Evolutionary conservation across 2,329 filamentous ascomycete genomes (phyloP).

Genomic region (Akanthomyces lecanii): DNA sequence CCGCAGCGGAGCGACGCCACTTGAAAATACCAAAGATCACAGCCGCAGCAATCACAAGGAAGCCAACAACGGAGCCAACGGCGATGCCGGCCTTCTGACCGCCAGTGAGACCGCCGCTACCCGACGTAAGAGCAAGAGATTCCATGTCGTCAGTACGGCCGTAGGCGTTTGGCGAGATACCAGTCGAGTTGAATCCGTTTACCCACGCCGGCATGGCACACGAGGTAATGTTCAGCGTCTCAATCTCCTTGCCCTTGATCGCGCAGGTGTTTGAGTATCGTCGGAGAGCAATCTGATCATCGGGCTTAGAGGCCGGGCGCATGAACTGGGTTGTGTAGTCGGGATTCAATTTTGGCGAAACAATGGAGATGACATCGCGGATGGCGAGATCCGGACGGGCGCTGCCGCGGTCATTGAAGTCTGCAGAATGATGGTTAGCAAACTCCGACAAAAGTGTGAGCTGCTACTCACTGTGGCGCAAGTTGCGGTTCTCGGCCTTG

Average conservation of each 20-base stretch:
- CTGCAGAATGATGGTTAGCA: not conserved
- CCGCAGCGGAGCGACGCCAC: not conserved
- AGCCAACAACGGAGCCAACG: not conserved
- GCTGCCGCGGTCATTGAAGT: slow-evolving; percentile 16
- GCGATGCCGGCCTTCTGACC: slow-evolving; percentile 1
- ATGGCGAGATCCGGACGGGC: slow-evolving; percentile 14
- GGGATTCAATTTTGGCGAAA: slow-evolving; percentile 1
- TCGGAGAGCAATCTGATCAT: not conserved
- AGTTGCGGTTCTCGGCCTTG: slow-evolving; percentile 15
- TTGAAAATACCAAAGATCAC: not conserved
- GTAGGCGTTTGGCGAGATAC: not conserved
- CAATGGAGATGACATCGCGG: slow-evolving; percentile 7
- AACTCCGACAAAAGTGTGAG: not conserved
- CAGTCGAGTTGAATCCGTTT: not conserved
- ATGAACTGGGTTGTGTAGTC: not conserved
- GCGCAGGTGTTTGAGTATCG: slow-evolving; percentile 1
- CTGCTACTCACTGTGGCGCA: slow-evolving; percentile 13
- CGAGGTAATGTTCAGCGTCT: not conserved
- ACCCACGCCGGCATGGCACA: not conserved
- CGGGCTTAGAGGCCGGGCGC: not conserved
- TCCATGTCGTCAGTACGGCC: not conserved
- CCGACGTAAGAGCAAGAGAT: not conserved
- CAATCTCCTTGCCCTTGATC: not conserved
- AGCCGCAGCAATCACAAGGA: not conserved
- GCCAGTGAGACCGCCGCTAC: not conserved